Conservation (phyloP, 2,329 filamentous ascomycete genomes). For the Fusarium nygamai region DNA sequence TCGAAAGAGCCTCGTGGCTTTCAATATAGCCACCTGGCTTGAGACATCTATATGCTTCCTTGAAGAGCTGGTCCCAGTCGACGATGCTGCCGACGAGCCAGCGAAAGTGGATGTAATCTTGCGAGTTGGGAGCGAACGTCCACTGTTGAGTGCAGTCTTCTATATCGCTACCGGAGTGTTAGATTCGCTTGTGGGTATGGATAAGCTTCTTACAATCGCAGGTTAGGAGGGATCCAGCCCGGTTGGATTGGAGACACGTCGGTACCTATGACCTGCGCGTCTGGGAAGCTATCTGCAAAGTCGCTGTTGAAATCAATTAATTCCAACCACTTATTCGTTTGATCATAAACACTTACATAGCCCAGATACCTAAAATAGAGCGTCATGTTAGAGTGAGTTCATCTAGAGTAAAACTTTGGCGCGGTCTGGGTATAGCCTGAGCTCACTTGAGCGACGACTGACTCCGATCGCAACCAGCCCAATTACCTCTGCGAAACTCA, state of each 20-base stretch:
- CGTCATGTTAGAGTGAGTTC: not conserved
- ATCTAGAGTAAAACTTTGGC: not conserved
- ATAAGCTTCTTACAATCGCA: not conserved
- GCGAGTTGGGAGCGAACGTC: slow-evolving; percentile 21
- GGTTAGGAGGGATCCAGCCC: slow-evolving; percentile 20
- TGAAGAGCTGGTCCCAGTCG: slow-evolving; percentile 20
- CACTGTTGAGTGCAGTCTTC: slow-evolving; percentile 35
- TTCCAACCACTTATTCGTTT: accelerated
- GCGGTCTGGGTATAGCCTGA: accelerated
- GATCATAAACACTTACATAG: slow-evolving; percentile 3
- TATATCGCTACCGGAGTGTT: slow-evolving; percentile 1
- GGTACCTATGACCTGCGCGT: slow-evolving; percentile 20
- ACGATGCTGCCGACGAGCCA: slow-evolving; percentile 29
- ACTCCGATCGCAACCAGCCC: not conserved
- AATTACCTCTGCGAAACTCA: accelerated
- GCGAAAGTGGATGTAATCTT: slow-evolving; percentile 30
- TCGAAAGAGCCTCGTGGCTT: slow-evolving; percentile 26
- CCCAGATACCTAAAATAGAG: slow-evolving; percentile 8
- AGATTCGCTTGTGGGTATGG: accelerated
- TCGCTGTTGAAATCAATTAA: not conserved
- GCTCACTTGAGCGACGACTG: not conserved
- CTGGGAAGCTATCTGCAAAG: slow-evolving; percentile 20
- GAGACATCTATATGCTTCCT: slow-evolving; percentile 15
- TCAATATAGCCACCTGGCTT: slow-evolving; percentile 25
- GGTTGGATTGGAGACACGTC: slow-evolving; percentile 32